Conservation (phyloP, 2,329 filamentous ascomycete species). For the Penicillium sp. region DNA sequence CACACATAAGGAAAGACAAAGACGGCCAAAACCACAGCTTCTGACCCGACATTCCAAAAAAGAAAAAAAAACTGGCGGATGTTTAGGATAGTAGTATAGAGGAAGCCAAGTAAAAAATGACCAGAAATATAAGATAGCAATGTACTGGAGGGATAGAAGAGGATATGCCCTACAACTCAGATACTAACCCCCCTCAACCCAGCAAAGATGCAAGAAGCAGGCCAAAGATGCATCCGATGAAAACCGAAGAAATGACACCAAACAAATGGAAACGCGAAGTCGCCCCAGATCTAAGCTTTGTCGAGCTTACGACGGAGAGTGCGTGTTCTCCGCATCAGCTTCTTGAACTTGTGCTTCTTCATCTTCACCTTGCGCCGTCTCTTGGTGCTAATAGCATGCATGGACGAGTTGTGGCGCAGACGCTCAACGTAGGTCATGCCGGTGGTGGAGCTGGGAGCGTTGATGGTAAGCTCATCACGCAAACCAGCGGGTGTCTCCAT, state of each 20-base stretch:
- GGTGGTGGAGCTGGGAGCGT: conserved; percentile 54
- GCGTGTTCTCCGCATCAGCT: conserved; percentile 90
- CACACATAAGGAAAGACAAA: conserved; percentile 6
- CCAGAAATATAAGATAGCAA: conserved; percentile 4
- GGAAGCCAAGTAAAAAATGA: neutral
- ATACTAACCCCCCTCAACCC: conserved; percentile 15
- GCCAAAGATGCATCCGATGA: conserved; percentile 22
- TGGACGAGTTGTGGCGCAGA: conserved; percentile 58
- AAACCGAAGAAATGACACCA: conserved; percentile 11
- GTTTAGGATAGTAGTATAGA: conserved; percentile 19
- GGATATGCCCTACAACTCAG: conserved; percentile 22
- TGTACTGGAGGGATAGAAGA: conserved; percentile 8
- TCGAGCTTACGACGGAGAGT: conserved; percentile 84
- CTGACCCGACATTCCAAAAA: conserved; percentile 4
- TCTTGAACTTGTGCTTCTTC: conserved; percentile 99
- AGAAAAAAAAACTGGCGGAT: conserved; percentile 9
- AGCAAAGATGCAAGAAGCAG: conserved; percentile 22
- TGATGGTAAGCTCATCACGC: conserved; percentile 44
- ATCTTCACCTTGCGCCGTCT: conserved; percentile 94
- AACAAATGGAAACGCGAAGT: conserved; percentile 10
- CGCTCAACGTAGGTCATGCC: conserved; percentile 64
- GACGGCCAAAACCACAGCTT: neutral
- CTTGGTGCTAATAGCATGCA: conserved; percentile 87
- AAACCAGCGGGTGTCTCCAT: conserved; percentile 38
- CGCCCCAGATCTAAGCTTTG: conserved; percentile 46